Base-by-base conservation (phyloP, 805 yeast species). In the Hanseniaspora meyeri region DNA sequence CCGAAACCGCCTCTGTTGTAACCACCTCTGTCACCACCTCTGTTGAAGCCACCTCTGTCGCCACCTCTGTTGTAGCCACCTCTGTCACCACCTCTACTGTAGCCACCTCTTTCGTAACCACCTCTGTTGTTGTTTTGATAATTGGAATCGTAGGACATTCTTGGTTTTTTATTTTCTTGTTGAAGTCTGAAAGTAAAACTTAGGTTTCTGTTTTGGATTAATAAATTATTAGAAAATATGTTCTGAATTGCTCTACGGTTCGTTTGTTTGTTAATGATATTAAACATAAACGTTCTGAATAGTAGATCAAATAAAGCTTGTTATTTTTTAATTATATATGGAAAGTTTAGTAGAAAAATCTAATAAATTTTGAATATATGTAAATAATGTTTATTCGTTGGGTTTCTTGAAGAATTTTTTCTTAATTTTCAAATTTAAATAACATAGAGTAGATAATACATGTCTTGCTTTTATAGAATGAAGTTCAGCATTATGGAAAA, bases 21-120 rank as follows among this genome's bases (percentile, higher is more conserved):
- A 59, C 72, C 75, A 59, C 77, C 75, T 59, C 74, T 61, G 47
- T 45, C 69, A 63, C 64, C 70, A 37, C 66, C 65, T 45, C 70
- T 66, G 45, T 74, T 71, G 58, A 73, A 68, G 57, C 72, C 70
- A 62, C 70, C 69, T 61, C 71, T 64, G 58, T 59, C 57, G 45
- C 65, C 61, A 51, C 69, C 66, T 59, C 66, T 64, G 56, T 67
- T 66, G 60, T 70, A 68, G 61, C 65, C 66, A 27, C 63, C 64
- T 60, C 72, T 68, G 58, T 71, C 72, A 36, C 74, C 65, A 39
- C 67, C 62, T 62, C 47, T 11, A 31, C 16, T 40, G 36, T 50
- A 27, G 8, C 16, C 14, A 67, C 78, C 72, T 63, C 64, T 61
- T 57, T 69, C 67, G 62, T 74, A 73, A 48, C 42, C 20, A 67